These are phyloP conservation scores for Pythium oligandrum DNA, from an alignment of 352 stramenopile genomes.

Conservation along the genomic window DNA sequence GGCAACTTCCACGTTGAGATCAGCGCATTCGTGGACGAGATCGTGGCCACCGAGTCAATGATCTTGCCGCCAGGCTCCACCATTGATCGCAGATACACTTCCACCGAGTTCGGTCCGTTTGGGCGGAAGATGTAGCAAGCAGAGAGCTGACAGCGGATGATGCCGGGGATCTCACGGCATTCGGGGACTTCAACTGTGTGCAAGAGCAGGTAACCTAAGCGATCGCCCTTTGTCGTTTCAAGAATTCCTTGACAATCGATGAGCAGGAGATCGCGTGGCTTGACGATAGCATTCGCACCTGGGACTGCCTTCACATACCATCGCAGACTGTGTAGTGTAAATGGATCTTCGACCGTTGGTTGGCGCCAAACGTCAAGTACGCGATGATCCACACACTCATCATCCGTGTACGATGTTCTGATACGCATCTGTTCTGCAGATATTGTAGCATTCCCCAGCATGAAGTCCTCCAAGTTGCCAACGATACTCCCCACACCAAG, in stretches of 20 bases:
- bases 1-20: no score
- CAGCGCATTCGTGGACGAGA: no score
- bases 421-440: slow-evolving; percentile 40
- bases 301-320: slow-evolving; percentile 19
- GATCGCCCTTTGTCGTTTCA: neutral
- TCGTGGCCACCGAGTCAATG: no score
- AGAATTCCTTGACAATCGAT: slow-evolving; percentile 11
- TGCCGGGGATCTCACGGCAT: slow-evolving; percentile 22
- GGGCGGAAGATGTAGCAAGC: slow-evolving; percentile 34
- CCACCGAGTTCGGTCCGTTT: slow-evolving; percentile 21
- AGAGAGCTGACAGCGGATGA: slow-evolving; percentile 37
- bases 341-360: slow-evolving; percentile 21
- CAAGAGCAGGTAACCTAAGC: slow-evolving; percentile 35
- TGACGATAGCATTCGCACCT: slow-evolving; percentile 9
- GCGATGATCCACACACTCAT: slow-evolving; percentile 44
- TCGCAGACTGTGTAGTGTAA: slow-evolving; percentile 14
- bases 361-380: slow-evolving; percentile 37
- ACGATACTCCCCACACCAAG: slow-evolving; percentile 15
- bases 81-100: slow-evolving; percentile 41
- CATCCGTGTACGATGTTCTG: slow-evolving; percentile 42
- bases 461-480: slow-evolving; percentile 19
- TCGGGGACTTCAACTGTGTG: slow-evolving; percentile 40
- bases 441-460: slow-evolving; percentile 37
- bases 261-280: slow-evolving; percentile 10
- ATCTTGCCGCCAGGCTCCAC: slow-evolving; percentile 37